phyloP scores from a whole-genome alignment of 2,329 filamentous ascomycete genomes.

The Fusarium zealandicum region DNA sequence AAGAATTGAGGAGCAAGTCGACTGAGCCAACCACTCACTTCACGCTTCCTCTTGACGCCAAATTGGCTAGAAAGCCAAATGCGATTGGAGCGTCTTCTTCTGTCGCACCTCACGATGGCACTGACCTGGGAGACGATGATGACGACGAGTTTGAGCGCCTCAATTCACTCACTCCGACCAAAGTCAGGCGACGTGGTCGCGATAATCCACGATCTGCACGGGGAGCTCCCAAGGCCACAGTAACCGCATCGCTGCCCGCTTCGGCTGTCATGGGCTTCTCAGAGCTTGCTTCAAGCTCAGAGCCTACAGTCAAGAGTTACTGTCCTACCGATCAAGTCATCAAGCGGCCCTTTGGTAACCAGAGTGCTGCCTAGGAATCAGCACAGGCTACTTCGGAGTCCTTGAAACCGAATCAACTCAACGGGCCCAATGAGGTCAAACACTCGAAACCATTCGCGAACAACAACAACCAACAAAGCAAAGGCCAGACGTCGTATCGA shows the following conservation, averaged over 20 bases:
- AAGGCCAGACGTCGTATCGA: slow-evolving; percentile 3
- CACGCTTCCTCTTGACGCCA: neutral
- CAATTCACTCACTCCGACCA: slow-evolving; percentile 33
- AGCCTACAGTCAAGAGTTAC: neutral
- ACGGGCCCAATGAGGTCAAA: slow-evolving; percentile 2
- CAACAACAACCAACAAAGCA: slow-evolving; percentile 9
- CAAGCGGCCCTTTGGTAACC: slow-evolving; percentile 13
- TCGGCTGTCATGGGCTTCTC: slow-evolving; percentile 32
- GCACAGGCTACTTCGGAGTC: slow-evolving; percentile 17
- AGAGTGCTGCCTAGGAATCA: slow-evolving; percentile 36
- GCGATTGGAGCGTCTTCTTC: neutral
- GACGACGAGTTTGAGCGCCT: slow-evolving; percentile 12
- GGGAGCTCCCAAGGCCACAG: slow-evolving; percentile 10
- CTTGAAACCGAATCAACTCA: slow-evolving; percentile 4
- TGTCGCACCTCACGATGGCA: slow-evolving; percentile 1
- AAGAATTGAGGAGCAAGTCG: slow-evolving; percentile 17
- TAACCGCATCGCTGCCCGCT: slow-evolving; percentile 35
- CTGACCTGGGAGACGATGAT: neutral
- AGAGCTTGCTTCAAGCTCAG: slow-evolving; percentile 14
- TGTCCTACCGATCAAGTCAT: neutral
- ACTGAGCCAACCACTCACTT: slow-evolving; percentile 1
- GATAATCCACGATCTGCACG: slow-evolving; percentile 22
- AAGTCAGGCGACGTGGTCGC: slow-evolving; percentile 11
- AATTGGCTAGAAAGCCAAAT: neutral
- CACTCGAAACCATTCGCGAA: neutral